These are phyloP conservation scores for Pichia sp. DNA, from an alignment of 1,139 yeast genomes.

Conservation along the genomic window DNA sequence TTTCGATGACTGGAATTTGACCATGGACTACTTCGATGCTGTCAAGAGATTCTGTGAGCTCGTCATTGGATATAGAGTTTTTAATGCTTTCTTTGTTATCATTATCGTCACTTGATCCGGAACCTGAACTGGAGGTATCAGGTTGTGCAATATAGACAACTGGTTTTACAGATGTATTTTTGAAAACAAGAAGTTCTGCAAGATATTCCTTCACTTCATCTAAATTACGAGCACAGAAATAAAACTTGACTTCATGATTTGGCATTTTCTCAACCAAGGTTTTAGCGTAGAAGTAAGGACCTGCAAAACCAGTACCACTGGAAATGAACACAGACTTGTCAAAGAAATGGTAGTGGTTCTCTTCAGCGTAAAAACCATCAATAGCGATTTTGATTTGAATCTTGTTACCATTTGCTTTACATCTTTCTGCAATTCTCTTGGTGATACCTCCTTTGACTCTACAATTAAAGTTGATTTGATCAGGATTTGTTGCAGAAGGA, in stretches of 20 bases:
- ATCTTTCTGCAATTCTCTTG: conserved; percentile 14
- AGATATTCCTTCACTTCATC: conserved; percentile 46
- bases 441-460: conserved; percentile 35
- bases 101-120: conserved; percentile 7
- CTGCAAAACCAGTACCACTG: conserved; percentile 74
- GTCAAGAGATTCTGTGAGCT: background rate
- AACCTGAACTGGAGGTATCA: conserved; percentile 5
- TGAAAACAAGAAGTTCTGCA: conserved; percentile 34
- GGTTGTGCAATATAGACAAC: conserved; percentile 37
- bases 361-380: conserved; percentile 38
- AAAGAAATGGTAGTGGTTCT: conserved; percentile 47
- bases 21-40: conserved; percentile 38
- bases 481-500: conserved; percentile 19
- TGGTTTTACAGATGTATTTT: conserved; percentile 32
- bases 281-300: conserved; percentile 31
- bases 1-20: conserved; percentile 35
- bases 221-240: conserved; percentile 44
- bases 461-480: conserved; percentile 29
- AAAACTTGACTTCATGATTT: conserved; percentile 34
- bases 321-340: conserved; percentile 53
- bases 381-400: conserved; percentile 36
- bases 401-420: background rate
- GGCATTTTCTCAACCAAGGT: conserved; percentile 19
- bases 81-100: conserved; percentile 7
- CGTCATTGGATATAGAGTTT: background rate